phyloP scores from a whole-genome alignment of 768 basidiomycete genomes.

The Leccinum incarnatum region DNA sequence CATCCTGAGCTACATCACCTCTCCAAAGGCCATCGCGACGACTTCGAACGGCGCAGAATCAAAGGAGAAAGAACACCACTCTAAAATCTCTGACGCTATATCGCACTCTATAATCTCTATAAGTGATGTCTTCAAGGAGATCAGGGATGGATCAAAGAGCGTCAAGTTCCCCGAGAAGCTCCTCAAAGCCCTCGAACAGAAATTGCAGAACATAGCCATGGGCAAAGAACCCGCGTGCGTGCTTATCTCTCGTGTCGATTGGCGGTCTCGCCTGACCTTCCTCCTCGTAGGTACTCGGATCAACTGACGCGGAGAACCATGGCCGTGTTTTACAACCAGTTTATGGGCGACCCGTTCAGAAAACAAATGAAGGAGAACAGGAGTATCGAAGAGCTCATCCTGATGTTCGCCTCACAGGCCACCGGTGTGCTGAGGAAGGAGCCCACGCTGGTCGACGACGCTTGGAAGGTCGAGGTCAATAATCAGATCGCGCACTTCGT shows the following conservation, averaged over 20 bases:
- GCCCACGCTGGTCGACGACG: constrained; percentile 75
- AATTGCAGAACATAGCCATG: constrained; percentile 90
- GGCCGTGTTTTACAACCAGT: constrained; percentile 90
- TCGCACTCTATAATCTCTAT: constrained; percentile 55
- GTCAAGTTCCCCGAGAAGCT: constrained; percentile 95
- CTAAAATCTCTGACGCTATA: constrained; percentile 62
- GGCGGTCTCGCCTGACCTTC: constrained; percentile 5
- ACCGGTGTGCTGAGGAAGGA: constrained; percentile 88
- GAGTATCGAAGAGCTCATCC: constrained; percentile 95
- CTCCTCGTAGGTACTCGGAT: constrained; percentile 69
- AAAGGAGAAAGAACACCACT: constrained; percentile 64
- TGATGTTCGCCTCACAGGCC: constrained; percentile 93
- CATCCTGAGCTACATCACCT: constrained; percentile 67
- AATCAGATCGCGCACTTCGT: constrained; percentile 85
- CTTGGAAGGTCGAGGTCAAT: constrained; percentile 77
- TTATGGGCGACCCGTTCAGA: constrained; percentile 77
- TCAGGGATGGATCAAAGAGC: constrained; percentile 73
- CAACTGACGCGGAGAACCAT: constrained; percentile 89
- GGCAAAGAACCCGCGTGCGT: constrained; percentile 87
- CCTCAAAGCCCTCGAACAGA: constrained; percentile 85
- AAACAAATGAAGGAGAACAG: constrained; percentile 93
- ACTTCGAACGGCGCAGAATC: constrained; percentile 36
- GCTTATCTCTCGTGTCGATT: neutral
- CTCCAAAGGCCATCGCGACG: constrained; percentile 47
- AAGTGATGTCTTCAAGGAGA: constrained; percentile 78